Base-by-base conservation (phyloP, 2,329 filamentous ascomycete genomes). In the Apiospora koreana region DNA sequence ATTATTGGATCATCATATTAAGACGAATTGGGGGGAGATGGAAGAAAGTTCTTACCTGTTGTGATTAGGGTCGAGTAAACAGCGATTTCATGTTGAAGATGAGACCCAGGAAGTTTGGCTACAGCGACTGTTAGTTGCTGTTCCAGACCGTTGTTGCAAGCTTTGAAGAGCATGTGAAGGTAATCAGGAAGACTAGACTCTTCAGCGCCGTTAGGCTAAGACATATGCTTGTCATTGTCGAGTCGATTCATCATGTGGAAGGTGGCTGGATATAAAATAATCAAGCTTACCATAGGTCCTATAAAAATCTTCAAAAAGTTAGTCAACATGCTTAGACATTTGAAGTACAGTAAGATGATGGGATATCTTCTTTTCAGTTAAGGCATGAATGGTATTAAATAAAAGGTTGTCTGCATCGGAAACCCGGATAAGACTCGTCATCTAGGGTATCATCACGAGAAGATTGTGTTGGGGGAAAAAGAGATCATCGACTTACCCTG, bases 161-260 rank as follows among this genome's bases (percentile, higher is more conserved):
- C 42, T 43, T 46, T 31, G 12, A 6, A 46, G 42, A 67, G 41
- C 42, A 46, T 67, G 42, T n/a, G 18, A 12, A n/a, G 14, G 42
- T 6, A 43, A 46, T 67, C 65, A 67, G 65, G 31, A 45, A 64
- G 66, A 78, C 77, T 78, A 76, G 77, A 78, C 76, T 89, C 87
- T 80, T 86, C 82, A 79, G 78, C 72, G 84, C 85, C 80, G 80
- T 81, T 73, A 84, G 87, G 90, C 94, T 97, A 91, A 88, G 94
- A 97, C 94, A 97, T 97, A 97, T 97, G 94, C 94, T 97, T 97
- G 94, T 97, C 94, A 89, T 90, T 82, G 86, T 88, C 85, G 86
- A 89, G 92, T 94, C 89, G 86, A 82, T 88, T 96, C 93, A 96
- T 96, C 94, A 96, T 90, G 78, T 76, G 82, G 81, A 77, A 77